A percentile compares a stretch with the other conserved stretches of the same genome.
Evolutionary conservation across 805 yeast genomes (phyloP).

Genomic region (Lipomyces mesembrius): DNA sequence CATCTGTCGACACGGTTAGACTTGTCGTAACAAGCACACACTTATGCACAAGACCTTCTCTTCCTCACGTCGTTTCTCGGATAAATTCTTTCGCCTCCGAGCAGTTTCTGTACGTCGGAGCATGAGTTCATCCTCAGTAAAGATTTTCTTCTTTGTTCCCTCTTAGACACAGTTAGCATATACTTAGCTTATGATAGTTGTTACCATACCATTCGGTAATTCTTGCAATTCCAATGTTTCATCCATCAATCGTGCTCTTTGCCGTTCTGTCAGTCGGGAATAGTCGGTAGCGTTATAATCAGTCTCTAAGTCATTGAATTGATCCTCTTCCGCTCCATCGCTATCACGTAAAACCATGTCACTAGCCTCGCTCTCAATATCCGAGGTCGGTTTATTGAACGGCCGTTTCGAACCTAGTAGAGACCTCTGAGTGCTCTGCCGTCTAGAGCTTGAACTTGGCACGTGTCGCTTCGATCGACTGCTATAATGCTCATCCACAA

Average conservation of each 20-base stretch:
- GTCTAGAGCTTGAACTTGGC: neutral
- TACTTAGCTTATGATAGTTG: conserved; percentile 39
- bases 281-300: conserved; percentile 29
- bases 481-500: conserved; percentile 5
- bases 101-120: conserved; percentile 85
- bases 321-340: conserved; percentile 38
- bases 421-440: conserved; percentile 1
- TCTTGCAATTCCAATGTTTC: conserved; percentile 38
- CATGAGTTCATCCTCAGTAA: conserved; percentile 84
- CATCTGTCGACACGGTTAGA: conserved; percentile 44
- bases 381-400: neutral
- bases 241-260: conserved; percentile 44
- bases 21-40: neutral
- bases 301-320: conserved; percentile 37
- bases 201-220: conserved; percentile 26
- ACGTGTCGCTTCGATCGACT: neutral
- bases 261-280: conserved; percentile 49
- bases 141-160: conserved; percentile 54
- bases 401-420: neutral
- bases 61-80: conserved; percentile 81
- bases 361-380: conserved; percentile 12
- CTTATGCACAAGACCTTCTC: conserved; percentile 57
- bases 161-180: conserved; percentile 40
- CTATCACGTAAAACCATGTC: conserved; percentile 8
- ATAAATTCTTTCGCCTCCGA: conserved; percentile 81